phyloP scores from a whole-genome alignment of 371 early-diverging fungal species.

The Mucor indicus region DNA sequence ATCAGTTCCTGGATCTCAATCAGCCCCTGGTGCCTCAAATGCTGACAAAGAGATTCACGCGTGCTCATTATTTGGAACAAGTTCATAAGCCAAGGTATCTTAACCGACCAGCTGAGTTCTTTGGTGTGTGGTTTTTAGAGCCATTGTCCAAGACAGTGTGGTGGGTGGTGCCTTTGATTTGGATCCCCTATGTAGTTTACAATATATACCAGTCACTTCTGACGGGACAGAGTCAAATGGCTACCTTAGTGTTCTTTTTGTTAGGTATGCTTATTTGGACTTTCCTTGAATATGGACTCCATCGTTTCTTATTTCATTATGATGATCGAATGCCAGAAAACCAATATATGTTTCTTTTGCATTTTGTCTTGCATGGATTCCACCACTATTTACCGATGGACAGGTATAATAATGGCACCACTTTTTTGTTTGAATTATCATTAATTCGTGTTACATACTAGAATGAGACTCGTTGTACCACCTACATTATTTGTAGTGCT shows the following conservation, averaged over 20 bases:
- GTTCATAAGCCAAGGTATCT: conserved; percentile 89
- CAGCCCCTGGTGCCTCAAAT: conserved; percentile 86
- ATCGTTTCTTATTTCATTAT: conserved; percentile 92
- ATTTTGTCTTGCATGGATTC: conserved; percentile 92
- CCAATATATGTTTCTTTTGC: conserved; percentile 66
- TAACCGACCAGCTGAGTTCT: conserved; percentile 76
- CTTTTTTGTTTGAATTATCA: conserved; percentile 2
- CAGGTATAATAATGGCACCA: conserved; percentile 44
- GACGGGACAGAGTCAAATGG: conserved; percentile 20
- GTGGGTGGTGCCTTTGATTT: conserved; percentile 87
- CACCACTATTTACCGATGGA: conserved; percentile 98
- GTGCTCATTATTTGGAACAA: conserved; percentile 83
- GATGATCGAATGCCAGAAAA: conserved; percentile 87
- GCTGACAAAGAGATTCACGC: conserved; percentile 64
- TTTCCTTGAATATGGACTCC: conserved; percentile 78
- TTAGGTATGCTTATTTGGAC: conserved; percentile 82
- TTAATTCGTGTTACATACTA: conserved; percentile 14
- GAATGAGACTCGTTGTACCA: conserved; percentile 89
- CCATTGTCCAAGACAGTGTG: conserved; percentile 85
- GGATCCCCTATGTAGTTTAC: conserved; percentile 71
- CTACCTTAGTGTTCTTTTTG: conserved; percentile 41
- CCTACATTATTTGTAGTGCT: conserved; percentile 75
- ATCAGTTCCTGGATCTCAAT: conserved; percentile 78
- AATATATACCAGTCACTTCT: conserved; percentile 28
- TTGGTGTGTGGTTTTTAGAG: conserved; percentile 74